Conservation (phyloP, 2,329 filamentous ascomycete genomes). For the Hymenotorrendiella dingleyae region DNA sequence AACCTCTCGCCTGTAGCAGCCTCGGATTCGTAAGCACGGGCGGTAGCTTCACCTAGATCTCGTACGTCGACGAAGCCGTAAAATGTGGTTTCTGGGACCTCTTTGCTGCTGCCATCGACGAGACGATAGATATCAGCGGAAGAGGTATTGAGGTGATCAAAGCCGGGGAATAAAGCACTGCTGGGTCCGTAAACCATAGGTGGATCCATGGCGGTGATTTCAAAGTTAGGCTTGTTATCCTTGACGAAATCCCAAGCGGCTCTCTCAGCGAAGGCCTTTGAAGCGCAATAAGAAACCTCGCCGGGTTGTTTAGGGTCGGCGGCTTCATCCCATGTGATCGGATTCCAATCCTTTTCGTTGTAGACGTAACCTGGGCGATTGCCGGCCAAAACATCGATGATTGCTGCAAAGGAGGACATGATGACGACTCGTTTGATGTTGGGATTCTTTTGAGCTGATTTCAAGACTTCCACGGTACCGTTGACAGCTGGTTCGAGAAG, state of each 20-base stretch:
- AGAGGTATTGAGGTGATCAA: constrained; percentile 62
- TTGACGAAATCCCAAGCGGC: constrained; percentile 57
- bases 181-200: constrained; percentile 58
- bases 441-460: constrained; percentile 37
- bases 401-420: constrained; percentile 59
- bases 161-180: constrained; percentile 51
- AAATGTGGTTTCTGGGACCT: constrained; percentile 43
- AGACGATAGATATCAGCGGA: constrained; percentile 62
- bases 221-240: constrained; percentile 47
- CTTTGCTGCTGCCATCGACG: constrained; percentile 52
- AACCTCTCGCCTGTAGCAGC: constrained; percentile 56
- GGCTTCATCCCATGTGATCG: constrained; percentile 41
- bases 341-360: constrained; percentile 48
- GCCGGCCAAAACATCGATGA: constrained; percentile 48
- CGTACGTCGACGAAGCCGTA: constrained; percentile 50
- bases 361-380: constrained; percentile 41
- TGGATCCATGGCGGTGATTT: constrained; percentile 53
- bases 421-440: constrained; percentile 38
- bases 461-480: constrained; percentile 43
- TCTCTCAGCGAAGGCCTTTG: constrained; percentile 60
- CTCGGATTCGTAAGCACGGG: constrained; percentile 47
- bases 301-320: constrained; percentile 10
- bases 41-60: constrained; percentile 56
- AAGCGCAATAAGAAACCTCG: constrained; percentile 27
- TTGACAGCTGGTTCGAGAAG: constrained; percentile 49